Percentiles rank a stretch among this genome's conserved stretches.
These are phyloP conservation scores for Yamadazyma triangularis DNA, from an alignment of 1,139 yeast genomes.

Conservation along the genomic window DNA sequence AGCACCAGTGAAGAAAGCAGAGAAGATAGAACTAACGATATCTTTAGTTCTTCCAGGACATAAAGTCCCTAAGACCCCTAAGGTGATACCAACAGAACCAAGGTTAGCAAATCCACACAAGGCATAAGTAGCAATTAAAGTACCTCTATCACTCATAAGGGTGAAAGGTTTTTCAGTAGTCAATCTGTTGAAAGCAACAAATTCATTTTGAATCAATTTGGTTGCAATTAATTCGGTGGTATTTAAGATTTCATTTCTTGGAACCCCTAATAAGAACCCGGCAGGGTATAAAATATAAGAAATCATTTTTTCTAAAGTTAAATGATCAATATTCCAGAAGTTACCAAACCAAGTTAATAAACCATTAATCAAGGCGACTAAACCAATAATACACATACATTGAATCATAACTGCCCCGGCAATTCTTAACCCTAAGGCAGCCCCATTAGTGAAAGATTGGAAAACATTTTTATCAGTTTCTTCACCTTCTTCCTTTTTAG, in stretches of 20 bases:
- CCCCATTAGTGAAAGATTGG: constrained; percentile 64
- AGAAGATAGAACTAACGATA: constrained; percentile 44
- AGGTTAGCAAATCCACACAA: constrained; percentile 64
- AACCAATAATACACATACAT: constrained; percentile 59
- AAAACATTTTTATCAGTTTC: constrained; percentile 47
- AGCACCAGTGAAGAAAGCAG: constrained; percentile 53
- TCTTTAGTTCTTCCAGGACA: constrained; percentile 51
- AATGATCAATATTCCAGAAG: constrained; percentile 53
- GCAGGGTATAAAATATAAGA: constrained; percentile 60
- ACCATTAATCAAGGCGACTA: constrained; percentile 57
- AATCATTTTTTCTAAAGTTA: constrained; percentile 54
- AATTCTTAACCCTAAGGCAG: constrained; percentile 54
- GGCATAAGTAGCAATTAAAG: constrained; percentile 59
- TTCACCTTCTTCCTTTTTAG: constrained; percentile 30
- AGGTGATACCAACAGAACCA: constrained; percentile 61
- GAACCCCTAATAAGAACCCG: constrained; percentile 59
- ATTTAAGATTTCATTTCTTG: constrained; percentile 49
- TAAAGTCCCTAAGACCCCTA: constrained; percentile 58
- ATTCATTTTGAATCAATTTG: constrained; percentile 63
- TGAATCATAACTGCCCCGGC: constrained; percentile 61
- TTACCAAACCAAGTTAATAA: constrained; percentile 61
- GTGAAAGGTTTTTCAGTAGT: constrained; percentile 42
- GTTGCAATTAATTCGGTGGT: constrained; percentile 53
- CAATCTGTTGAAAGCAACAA: constrained; percentile 51
- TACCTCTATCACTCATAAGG: constrained; percentile 48